Base-by-base conservation (phyloP, 139 green algal genomes). In the Chlamydomonas applanata region DNA sequence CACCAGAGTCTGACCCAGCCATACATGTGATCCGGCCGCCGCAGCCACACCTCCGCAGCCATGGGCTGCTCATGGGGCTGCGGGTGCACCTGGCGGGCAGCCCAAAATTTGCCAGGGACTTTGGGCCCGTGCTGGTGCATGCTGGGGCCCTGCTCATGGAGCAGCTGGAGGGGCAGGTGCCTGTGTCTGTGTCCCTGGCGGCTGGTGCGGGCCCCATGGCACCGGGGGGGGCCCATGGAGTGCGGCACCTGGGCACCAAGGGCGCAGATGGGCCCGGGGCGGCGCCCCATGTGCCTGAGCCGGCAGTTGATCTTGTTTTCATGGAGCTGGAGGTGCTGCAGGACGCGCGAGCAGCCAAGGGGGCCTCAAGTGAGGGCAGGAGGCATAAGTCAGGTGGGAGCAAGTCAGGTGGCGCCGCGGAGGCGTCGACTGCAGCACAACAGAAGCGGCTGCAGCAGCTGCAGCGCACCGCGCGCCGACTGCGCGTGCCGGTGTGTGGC, bases 121-220 rank as follows among this genome's bases (percentile, higher is more conserved):
- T 66, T 66, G 59, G 59, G 29, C 3, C 59, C 59, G 59, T 66
- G 24, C 29, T 66, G 59, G 59, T 29, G n/a, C 59, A 66, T 35
- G 59, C 59, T 4, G 59, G 59, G n/a, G 59, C 24, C 9, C 29
- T 19, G n/a, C n/a, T 66, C n/a, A 29, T 66, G 24, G 59, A 66
- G 59, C 29, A 30, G n/a, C 59, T 66, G 59, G 59, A 66, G 59
- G 59, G 25, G 24, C 59, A 66, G 59, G 59, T 66, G 25, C 25
- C n/a, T 66, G 24, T 66, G 59, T 34, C n/a, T 66, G 59, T 66
- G 59, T 7, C 40, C 7, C 7, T 49, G 40, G 40, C 7, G 40
- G 40, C 40, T 49, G 40, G 7, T 19, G n/a, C n/a, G 40, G 40
- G 7, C 40, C 40, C 40, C 7, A 7, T 19, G 40, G 40, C 7